Base-by-base conservation (phyloP, 371 early-diverging fungal species). In the Nosema granulosis region DNA sequence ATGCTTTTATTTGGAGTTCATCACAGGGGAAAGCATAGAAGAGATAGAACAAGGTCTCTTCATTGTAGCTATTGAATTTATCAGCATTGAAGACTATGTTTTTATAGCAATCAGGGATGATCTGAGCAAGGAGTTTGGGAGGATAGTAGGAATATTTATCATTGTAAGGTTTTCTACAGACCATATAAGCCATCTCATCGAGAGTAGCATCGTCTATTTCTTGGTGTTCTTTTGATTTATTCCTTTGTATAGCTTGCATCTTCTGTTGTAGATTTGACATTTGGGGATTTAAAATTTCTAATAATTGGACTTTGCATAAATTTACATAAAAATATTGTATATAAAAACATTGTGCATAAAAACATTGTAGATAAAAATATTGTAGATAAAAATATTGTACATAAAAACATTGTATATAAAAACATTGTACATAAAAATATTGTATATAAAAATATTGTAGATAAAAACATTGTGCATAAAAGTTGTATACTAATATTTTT, bases 41-140 rank as follows among this genome's bases (percentile, higher is more conserved):
- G 37, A 93, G 88, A 86, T 93, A 94, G 79, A 95, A 92, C 63
- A 95, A 87, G 6, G 94, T 92, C 77, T 94, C 93, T 58, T 94
- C 94, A 51, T 88, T 84, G 13, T 74, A 69, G 31, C 24, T 38
- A 18, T 59, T 50, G 31, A 78, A 58, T 22, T 65, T 67, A 6
- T 65, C 28, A 37, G 51, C 74, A 26, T 65, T 59, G 56, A 65
- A 65, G 18, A 35, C 56, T 32, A 65, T 54, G 29, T 35, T 65
- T 65, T 62, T 62, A 52, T 73, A 73, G 56, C 74, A 73, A 16
- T 63, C 65, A 24, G 74, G 74, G 22, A 73, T 62, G 26, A 73
- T 65, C 20, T 52, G 62, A 9, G 31, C 49, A 6, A 73, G 26
- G 24, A 28, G 52, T n/a, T 52, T 63, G 20, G 50, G 63, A 4